Conservation (phyloP, 2,329 filamentous ascomycete genomes). For the Beauveria pseudobassiana region DNA sequence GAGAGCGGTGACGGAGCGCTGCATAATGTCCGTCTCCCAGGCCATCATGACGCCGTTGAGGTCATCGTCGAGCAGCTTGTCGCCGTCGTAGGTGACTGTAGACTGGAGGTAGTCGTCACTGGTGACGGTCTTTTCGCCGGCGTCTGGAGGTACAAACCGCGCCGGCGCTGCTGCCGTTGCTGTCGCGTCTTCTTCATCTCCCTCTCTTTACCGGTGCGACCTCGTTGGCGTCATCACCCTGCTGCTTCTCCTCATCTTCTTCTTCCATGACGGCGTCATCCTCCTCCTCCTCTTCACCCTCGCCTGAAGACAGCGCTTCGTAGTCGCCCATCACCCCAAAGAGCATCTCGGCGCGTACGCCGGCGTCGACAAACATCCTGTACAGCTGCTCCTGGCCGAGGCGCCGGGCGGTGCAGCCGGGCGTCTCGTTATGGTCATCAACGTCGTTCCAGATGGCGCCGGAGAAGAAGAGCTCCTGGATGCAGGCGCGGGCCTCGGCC, state of each 20-base stretch:
- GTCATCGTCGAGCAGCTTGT: constrained; percentile 64
- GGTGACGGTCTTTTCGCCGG: constrained; percentile 42
- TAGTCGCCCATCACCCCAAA: constrained; percentile 78
- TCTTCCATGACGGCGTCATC: constrained; percentile 35
- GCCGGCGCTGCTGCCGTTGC: constrained; percentile 14
- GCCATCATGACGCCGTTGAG: constrained; percentile 90
- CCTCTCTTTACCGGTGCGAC: neutral
- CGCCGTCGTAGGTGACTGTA: constrained; percentile 54
- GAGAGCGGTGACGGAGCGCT: constrained; percentile 62
- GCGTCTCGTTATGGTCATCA: constrained; percentile 78
- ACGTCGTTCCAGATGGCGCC: constrained; percentile 98
- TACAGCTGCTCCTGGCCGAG: constrained; percentile 68
- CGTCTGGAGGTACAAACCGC: constrained; percentile 27
- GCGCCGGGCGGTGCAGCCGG: constrained; percentile 73
- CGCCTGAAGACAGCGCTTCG: constrained; percentile 57
- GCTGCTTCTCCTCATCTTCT: constrained; percentile 23
- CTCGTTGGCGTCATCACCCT: constrained; percentile 13
- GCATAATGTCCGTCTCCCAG: constrained; percentile 86
- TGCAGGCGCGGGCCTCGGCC: constrained; percentile 56
- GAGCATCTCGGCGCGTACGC: constrained; percentile 82
- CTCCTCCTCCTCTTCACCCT: constrained; percentile 44
- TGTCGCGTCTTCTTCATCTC: neutral
- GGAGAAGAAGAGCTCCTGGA: constrained; percentile 72
- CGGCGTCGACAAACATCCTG: constrained; percentile 77
- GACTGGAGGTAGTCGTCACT: constrained; percentile 63